These are phyloP conservation scores for Pisolithus orientalis DNA, from an alignment of 768 basidiomycete species.

Conservation along the genomic window DNA sequence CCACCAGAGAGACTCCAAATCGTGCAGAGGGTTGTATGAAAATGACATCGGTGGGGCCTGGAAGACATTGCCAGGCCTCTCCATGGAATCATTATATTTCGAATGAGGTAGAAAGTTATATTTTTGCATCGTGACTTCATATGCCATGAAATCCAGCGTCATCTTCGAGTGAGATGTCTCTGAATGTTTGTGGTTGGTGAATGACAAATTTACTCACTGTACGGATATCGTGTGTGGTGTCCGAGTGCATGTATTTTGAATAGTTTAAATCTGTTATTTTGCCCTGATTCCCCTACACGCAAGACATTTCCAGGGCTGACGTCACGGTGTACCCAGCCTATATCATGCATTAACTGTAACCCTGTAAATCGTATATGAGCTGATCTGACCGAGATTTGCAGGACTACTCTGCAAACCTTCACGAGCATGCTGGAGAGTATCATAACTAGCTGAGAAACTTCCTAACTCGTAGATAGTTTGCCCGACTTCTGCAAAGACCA, in stretches of 20 bases:
- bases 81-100: neutral
- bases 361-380: neutral
- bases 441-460: neutral
- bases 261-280: slow-evolving; percentile 12
- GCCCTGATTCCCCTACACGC: neutral
- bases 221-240: neutral
- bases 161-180: neutral
- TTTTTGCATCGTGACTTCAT: neutral
- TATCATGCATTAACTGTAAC: slow-evolving; percentile 3
- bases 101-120: neutral
- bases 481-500: slow-evolving; percentile 12
- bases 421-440: neutral
- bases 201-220: neutral
- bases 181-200: neutral
- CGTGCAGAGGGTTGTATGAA: neutral
- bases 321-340: slow-evolving; percentile 14
- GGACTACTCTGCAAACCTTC: neutral
- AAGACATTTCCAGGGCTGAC: slow-evolving; percentile 13
- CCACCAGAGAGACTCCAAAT: neutral
- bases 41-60: neutral
- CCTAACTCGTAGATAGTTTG: slow-evolving; percentile 1
- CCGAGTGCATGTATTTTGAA: slow-evolving; percentile 3
- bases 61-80: neutral
- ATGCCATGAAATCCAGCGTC: neutral
- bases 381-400: neutral